Percentiles rank a stretch among this genome's conserved stretches.
Evolutionary conservation across 352 stramenopile genomes (phyloP).

Genomic region (Phytophthora hibernalis): DNA sequence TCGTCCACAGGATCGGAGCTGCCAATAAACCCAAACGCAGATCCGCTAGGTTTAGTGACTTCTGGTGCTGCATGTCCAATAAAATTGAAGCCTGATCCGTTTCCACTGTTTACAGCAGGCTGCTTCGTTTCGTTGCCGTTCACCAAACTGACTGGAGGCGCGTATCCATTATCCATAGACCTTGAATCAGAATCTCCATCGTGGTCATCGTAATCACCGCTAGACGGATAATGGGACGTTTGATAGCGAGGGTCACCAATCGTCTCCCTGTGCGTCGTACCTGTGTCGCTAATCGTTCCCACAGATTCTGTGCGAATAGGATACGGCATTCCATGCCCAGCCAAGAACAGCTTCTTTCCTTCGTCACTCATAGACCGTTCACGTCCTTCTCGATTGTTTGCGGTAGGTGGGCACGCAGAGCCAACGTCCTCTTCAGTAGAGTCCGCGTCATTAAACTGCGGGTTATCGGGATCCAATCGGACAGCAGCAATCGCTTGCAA

Average conservation of each 20-base stretch:
- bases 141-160: slow-evolving; percentile 35
- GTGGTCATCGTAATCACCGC: slow-evolving; percentile 62
- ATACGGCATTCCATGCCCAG: slow-evolving; percentile 49
- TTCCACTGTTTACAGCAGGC: slow-evolving; percentile 21
- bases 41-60: slow-evolving; percentile 38
- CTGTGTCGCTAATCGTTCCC: slow-evolving; percentile 40
- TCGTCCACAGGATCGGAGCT: slow-evolving; percentile 52
- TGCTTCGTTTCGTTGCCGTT: slow-evolving; percentile 39
- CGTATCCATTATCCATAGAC: slow-evolving; percentile 63
- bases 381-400: slow-evolving; percentile 68
- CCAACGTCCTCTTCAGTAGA: slow-evolving; percentile 61
- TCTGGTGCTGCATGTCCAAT: slow-evolving; percentile 33
- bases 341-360: slow-evolving; percentile 84
- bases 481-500: slow-evolving; percentile 84
- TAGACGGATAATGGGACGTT: slow-evolving; percentile 57
- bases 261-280: slow-evolving; percentile 35
- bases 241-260: slow-evolving; percentile 48
- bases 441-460: slow-evolving; percentile 75
- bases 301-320: slow-evolving; percentile 37
- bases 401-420: slow-evolving; percentile 63
- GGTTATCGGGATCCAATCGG: slow-evolving; percentile 78
- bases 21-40: slow-evolving; percentile 85
- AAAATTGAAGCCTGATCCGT: slow-evolving; percentile 43
- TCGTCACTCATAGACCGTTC: slow-evolving; percentile 86
- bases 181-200: slow-evolving; percentile 58